These are phyloP conservation scores for Russula sp. DNA, from an alignment of 768 basidiomycete genomes.

Conservation along the genomic window DNA sequence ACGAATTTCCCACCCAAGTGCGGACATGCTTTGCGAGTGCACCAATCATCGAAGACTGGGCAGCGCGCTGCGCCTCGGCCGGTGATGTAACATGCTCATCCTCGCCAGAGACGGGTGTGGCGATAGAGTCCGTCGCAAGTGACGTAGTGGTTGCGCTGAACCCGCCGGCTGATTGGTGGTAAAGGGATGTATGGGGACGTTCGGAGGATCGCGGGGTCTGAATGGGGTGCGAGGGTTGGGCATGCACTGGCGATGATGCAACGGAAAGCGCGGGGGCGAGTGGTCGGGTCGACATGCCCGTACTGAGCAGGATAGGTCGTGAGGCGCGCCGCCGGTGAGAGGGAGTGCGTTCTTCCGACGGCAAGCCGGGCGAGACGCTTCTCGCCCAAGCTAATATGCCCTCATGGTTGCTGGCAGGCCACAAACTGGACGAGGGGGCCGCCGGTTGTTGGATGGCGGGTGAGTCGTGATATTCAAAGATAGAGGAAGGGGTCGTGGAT, in stretches of 20 bases:
- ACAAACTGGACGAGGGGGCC: conserved; percentile 19
- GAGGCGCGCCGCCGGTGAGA: conserved; percentile 14
- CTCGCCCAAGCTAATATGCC: conserved; percentile 46
- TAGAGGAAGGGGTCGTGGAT: conserved; percentile 19
- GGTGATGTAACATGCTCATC: conserved; percentile 16
- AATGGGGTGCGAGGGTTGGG: conserved; percentile 28
- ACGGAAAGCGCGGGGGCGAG: conserved; percentile 29
- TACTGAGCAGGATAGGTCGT: conserved; percentile 19
- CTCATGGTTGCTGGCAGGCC: conserved; percentile 40
- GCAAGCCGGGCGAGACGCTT: conserved; percentile 34
- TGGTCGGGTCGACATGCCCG: conserved; percentile 24
- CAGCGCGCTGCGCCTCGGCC: not conserved
- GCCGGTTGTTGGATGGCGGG: conserved; percentile 14
- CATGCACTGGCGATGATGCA: conserved; percentile 25
- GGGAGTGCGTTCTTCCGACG: conserved; percentile 29
- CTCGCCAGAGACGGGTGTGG: conserved; percentile 34
- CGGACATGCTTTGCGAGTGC: conserved; percentile 30
- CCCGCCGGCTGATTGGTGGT: conserved; percentile 24
- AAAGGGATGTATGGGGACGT: conserved; percentile 14
- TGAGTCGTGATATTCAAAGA: conserved; percentile 23
- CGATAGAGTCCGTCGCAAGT: conserved; percentile 35
- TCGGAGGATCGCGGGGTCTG: conserved; percentile 29
- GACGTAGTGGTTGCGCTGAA: conserved; percentile 30
- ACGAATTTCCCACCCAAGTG: conserved; percentile 29
- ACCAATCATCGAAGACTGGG: conserved; percentile 25